Evolutionary conservation across 2,329 filamentous ascomycete species (phyloP).

Genomic region (Alternaria sp.): DNA sequence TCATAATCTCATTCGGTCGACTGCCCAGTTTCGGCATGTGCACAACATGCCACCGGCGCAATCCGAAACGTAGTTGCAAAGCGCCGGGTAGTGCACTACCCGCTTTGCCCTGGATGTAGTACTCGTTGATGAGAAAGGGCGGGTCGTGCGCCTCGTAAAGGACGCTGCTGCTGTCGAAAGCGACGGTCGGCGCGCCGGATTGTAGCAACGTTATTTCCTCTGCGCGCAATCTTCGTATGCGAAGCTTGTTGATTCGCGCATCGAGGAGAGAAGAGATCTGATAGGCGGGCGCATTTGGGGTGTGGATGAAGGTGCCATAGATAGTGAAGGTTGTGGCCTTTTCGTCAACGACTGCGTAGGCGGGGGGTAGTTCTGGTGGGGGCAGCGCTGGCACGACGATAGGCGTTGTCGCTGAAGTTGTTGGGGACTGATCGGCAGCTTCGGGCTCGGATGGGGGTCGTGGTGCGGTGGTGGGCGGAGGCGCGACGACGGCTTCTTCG

Average conservation of each 20-base stretch:
- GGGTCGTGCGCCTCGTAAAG: conserved; percentile 42
- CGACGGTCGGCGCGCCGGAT: conserved; percentile 23
- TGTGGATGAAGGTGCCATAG: conserved; percentile 40
- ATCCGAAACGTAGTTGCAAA: conserved; percentile 29
- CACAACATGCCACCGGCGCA: conserved; percentile 31
- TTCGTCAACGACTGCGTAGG: conserved; percentile 35
- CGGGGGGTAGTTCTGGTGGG: conserved; percentile 28
- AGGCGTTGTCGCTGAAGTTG: neutral
- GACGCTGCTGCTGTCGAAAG: conserved; percentile 28
- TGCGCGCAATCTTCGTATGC: conserved; percentile 31
- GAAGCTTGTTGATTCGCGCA: conserved; percentile 29
- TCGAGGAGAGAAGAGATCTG: conserved; percentile 40
- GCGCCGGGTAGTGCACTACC: conserved; percentile 27
- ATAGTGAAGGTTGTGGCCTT: conserved; percentile 37
- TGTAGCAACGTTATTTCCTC: conserved; percentile 32
- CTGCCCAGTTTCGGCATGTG: conserved; percentile 27
- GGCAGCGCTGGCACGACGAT: neutral
- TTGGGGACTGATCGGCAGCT: neutral
- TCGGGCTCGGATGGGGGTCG: conserved; percentile 3
- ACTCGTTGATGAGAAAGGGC: conserved; percentile 34
- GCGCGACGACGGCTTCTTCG: conserved; percentile 22
- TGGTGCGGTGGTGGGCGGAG: conserved; percentile 6
- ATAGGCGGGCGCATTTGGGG: conserved; percentile 34
- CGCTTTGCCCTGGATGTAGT: conserved; percentile 31
- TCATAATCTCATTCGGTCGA: conserved; percentile 27